Evolutionary conservation across 169 alveolate genomes (phyloP).

Genomic region (Condylostoma magnum): DNA sequence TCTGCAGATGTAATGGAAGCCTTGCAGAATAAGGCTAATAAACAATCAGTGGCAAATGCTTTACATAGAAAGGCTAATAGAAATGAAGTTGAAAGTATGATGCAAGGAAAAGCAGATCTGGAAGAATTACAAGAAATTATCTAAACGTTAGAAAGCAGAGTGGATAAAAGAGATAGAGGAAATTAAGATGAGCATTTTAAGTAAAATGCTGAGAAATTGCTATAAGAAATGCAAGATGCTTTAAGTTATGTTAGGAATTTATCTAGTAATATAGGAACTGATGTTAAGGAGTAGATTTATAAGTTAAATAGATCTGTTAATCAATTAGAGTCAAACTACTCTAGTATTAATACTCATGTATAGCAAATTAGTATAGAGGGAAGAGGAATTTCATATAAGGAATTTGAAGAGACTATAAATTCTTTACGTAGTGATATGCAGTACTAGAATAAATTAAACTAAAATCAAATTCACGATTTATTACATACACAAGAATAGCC

Average conservation of each 20-base stretch:
- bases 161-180: no score
- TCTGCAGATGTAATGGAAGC: constrained; percentile 33
- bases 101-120: constrained; percentile 15
- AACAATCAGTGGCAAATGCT: constrained; percentile 55
- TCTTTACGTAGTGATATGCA: not conserved
- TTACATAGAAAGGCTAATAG: constrained; percentile 61
- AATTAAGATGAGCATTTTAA: no score
- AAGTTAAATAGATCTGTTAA: no score
- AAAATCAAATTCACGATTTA: not conserved
- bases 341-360: no score
- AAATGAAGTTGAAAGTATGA: constrained; percentile 38
- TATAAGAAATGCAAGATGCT: no score
- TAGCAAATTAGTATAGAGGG: no score
- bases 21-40: constrained; percentile 56
- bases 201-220: no score
- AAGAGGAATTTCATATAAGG: no score
- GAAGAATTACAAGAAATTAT: not conserved
- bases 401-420: not conserved
- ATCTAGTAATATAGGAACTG: no score
- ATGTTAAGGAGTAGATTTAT: no score
- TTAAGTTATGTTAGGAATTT: no score
- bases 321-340: no score
- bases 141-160: not conserved
- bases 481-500: not conserved
- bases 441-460: not conserved